Evolutionary conservation across 108 stramenopile species (phyloP), one percentile per base, ranked within the genome.

Genomic region (Bacterosira constricta): DNA sequence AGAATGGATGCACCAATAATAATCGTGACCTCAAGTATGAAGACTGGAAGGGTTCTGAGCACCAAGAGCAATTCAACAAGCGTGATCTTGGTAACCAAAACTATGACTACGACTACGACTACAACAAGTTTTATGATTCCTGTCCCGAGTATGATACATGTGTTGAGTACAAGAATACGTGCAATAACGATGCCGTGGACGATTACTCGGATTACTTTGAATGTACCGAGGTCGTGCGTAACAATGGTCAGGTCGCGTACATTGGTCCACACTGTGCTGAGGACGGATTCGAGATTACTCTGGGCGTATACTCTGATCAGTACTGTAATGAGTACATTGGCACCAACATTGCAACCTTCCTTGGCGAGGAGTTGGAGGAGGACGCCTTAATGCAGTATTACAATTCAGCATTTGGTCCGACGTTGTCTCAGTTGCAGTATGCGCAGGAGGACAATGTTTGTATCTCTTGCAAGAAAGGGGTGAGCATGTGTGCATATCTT

Each of bases 281-380:
- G 13, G 88, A 90, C 50, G 80, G 78, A 44, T 63, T 63, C 45
- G 83, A 81, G 42, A 77, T 94, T 38, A 73, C 73, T 0, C 65
- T 94, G 26, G 90, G 87, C 18, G 86, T 91, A 4, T 94, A 75
- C 63, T 55, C 75, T 35, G 93, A 94, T 57, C 79, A 91, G 39
- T 53, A 88, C 51, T 94, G 93, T 57, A 72, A 70, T 45, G 70
- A 86, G 46, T 84, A 85, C 64, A 77, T 88, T 46, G 79, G 77
- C 2, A 78, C 81, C 55, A 32, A 41, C 54, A 53, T 75, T 26
- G 46, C 42, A 17, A 75, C 47, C 49, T 52, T 70, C 41, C 34
- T 76, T 12, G 79, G 79, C 13, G 30, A 69, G 10, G 60, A 76
- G 2, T 13, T 73, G 21, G 74, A 53, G 8, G 69, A 59, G 15